Percentiles rank a stretch among this genome's conserved stretches.
Conservation (phyloP, 331 rosid genomes). For the Telfairia occidentalis region DNA sequence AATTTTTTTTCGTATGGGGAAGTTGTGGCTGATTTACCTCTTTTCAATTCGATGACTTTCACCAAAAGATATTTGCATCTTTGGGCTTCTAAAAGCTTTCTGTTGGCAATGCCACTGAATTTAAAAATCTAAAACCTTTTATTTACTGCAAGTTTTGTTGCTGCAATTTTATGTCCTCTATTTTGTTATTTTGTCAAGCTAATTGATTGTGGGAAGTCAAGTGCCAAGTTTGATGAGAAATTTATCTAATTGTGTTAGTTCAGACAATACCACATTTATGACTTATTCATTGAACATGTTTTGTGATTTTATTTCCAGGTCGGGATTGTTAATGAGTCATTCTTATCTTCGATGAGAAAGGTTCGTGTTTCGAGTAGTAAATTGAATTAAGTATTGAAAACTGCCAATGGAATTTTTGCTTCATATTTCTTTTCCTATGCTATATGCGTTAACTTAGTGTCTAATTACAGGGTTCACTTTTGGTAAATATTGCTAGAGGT, state of each 20-base stretch:
- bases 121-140: background rate
- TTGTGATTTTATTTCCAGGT: slow-evolving; percentile 39
- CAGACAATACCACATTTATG: background rate
- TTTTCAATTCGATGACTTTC: background rate
- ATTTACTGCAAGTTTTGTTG: background rate
- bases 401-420: background rate
- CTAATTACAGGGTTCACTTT: slow-evolving; percentile 53
- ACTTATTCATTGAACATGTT: background rate
- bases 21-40: no score
- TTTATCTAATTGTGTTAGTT: background rate
- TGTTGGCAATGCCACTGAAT: background rate
- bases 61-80: background rate
- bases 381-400: background rate
- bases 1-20: no score
- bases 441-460: background rate
- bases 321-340: slow-evolving; percentile 45
- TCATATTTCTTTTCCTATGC: background rate
- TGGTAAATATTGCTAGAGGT: slow-evolving; percentile 41
- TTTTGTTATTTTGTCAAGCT: background rate
- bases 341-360: slow-evolving; percentile 82
- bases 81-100: background rate
- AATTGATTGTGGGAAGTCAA: background rate
- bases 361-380: slow-evolving; percentile 27
- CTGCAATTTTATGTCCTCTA: background rate
- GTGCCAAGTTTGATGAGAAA: background rate